These are phyloP conservation scores for Acacia confusa DNA, from an alignment of 306 rosid genomes.

Conservation along the genomic window DNA sequence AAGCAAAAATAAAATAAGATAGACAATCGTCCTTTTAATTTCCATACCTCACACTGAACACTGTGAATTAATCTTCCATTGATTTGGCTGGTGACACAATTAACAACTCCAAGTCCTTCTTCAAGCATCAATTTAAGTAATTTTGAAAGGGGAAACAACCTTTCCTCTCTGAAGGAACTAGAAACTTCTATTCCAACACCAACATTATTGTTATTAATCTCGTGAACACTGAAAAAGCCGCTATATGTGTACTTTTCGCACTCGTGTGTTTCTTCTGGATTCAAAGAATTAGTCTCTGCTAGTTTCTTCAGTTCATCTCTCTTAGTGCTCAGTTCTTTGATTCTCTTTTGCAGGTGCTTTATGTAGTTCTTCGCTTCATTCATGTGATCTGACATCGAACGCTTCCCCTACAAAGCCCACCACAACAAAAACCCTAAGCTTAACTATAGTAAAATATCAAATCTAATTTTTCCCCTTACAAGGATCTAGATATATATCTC, in stretches of 20 bases:
- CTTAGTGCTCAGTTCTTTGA: constrained; percentile 41
- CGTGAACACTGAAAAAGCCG: constrained; percentile 32
- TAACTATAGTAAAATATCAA: background rate
- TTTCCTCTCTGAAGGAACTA: constrained; percentile 31
- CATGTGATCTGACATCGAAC: constrained; percentile 63
- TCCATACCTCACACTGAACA: constrained; percentile 56
- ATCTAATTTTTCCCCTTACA: background rate
- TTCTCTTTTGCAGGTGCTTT: constrained; percentile 46
- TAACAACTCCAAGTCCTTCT: constrained; percentile 50
- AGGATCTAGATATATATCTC: too few species aligned
- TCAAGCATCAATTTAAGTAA: constrained; percentile 40
- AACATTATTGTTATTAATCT: constrained; percentile 28
- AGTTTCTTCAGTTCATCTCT: constrained; percentile 52
- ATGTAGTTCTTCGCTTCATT: constrained; percentile 67
- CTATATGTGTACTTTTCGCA: constrained; percentile 1
- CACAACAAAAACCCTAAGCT: constrained; percentile 29
- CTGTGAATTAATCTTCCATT: constrained; percentile 51
- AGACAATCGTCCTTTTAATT: background rate
- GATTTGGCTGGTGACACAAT: constrained; percentile 44
- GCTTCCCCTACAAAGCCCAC: constrained; percentile 61
- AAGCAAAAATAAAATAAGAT: background rate
- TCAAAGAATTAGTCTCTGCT: background rate
- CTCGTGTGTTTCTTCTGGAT: constrained; percentile 16
- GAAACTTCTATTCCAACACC: constrained; percentile 48
- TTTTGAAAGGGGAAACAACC: constrained; percentile 37